A percentile compares a stretch with the other conserved stretches of the same genome.
Evolutionary conservation across 257 asterid species (phyloP).

Genomic region (Cynanchum wilfordii): DNA sequence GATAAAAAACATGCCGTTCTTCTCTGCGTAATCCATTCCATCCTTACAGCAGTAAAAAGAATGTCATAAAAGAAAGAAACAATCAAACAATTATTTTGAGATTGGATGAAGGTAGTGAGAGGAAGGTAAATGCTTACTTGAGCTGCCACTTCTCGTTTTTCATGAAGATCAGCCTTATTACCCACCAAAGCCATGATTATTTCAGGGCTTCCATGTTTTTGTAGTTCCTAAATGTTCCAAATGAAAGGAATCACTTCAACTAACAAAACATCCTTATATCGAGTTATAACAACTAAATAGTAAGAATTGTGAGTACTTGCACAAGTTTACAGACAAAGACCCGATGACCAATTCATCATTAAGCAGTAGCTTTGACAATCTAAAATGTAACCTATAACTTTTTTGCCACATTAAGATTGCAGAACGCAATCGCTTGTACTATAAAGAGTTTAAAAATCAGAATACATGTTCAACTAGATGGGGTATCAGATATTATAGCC

Average conservation of each 20-base stretch:
- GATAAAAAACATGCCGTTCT: constrained; percentile 92
- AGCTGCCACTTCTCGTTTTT: constrained; percentile 76
- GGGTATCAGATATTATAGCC: background rate
- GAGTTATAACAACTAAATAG: background rate
- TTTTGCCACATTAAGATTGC: background rate
- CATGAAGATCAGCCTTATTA: constrained; percentile 91
- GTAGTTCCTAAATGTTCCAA: constrained; percentile 55
- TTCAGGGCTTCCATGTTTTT: constrained; percentile 94
- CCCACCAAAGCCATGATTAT: constrained; percentile 98
- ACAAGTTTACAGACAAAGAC: background rate
- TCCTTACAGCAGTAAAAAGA: constrained; percentile 42
- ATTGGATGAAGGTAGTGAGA: background rate
- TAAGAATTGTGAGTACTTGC: background rate
- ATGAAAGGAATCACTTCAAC: background rate
- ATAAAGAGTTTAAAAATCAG: background rate
- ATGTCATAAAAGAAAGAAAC: constrained; percentile 9
- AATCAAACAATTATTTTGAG: background rate
- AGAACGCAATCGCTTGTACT: background rate
- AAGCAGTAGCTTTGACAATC: background rate
- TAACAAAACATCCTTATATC: background rate
- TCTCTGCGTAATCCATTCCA: constrained; percentile 80
- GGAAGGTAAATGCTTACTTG: constrained; percentile 46
- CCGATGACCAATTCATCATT: background rate
- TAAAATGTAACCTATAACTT: background rate
- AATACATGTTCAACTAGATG: background rate